phyloP scores from a whole-genome alignment of 1,284 basidiomycete species.

The Cystobasidium pallidum region DNA sequence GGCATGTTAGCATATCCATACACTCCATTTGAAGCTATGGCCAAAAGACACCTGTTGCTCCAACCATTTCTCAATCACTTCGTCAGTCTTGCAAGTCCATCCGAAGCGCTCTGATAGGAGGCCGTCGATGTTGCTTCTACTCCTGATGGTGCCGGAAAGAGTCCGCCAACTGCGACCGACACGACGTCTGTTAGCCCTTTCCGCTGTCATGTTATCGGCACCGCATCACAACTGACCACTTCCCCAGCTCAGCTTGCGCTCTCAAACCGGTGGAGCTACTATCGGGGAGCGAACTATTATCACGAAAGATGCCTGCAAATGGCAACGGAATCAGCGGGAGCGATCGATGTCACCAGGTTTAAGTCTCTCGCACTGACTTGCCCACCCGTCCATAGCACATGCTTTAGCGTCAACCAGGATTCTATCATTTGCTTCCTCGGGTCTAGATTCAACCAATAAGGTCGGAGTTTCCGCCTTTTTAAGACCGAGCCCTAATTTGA shows the following conservation, averaged over 20 bases:
- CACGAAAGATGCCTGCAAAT: neutral
- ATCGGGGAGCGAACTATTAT: neutral
- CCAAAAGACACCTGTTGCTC: constrained; percentile 11
- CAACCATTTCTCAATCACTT: constrained; percentile 9
- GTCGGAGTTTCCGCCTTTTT: too few species aligned
- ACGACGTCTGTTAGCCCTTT: neutral
- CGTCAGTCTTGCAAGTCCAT: constrained; percentile 38
- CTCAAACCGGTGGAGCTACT: neutral
- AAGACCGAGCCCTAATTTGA: neutral
- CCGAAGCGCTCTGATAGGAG: constrained; percentile 26
- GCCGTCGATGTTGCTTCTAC: neutral
- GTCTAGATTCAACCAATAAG: too few species aligned
- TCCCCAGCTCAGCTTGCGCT: neutral
- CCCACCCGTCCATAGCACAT: neutral
- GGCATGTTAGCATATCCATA: too few species aligned
- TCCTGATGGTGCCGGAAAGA: neutral
- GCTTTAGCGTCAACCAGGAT: neutral
- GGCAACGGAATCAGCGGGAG: neutral
- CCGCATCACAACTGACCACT: neutral
- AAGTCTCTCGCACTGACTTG: neutral
- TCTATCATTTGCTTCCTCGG: neutral
- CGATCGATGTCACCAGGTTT: neutral
- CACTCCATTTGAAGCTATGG: too few species aligned
- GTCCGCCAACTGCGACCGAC: neutral
- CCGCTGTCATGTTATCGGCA: too few species aligned